Conservation (phyloP, 331 rosid genomes). For the Phaseolus coccineus region DNA sequence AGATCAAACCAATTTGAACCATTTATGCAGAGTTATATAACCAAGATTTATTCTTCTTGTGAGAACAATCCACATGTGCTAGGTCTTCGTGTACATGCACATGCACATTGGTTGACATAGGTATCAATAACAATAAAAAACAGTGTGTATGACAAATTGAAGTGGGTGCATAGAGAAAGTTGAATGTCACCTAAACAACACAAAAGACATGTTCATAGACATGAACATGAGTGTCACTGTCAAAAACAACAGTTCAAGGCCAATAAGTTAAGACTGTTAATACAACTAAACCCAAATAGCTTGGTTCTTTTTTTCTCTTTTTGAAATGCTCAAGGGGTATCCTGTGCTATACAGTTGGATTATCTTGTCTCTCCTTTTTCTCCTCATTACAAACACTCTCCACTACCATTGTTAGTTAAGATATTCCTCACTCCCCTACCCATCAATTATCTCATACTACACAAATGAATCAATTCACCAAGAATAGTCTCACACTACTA, state of each 20-base stretch:
- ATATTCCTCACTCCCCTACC: constrained; percentile 31
- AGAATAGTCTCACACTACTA: constrained; percentile 27
- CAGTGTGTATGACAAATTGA: neutral
- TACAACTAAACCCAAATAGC: constrained; percentile 37
- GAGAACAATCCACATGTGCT: neutral
- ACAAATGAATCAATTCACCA: constrained; percentile 29
- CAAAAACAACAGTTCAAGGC: constrained; percentile 4
- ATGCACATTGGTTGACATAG: neutral
- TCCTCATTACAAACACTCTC: constrained; percentile 42
- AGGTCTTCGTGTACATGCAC: neutral
- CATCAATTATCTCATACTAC: constrained; percentile 22
- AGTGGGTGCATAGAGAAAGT: neutral
- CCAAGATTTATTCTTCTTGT: neutral
- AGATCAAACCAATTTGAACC: neutral
- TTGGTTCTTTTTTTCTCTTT: neutral
- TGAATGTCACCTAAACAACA: neutral
- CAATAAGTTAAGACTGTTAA: constrained; percentile 24
- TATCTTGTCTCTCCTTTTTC: constrained; percentile 30
- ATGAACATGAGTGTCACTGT: constrained; percentile 1
- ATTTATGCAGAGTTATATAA: neutral
- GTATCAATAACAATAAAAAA: neutral
- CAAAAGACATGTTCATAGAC: neutral
- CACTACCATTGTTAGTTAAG: constrained; percentile 33
- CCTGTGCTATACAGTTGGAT: constrained; percentile 35
- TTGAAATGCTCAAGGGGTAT: constrained; percentile 30